Evolutionary conservation across 164 flowering plant genomes (phyloP).

Genomic region (Macadamia integrifolia): DNA sequence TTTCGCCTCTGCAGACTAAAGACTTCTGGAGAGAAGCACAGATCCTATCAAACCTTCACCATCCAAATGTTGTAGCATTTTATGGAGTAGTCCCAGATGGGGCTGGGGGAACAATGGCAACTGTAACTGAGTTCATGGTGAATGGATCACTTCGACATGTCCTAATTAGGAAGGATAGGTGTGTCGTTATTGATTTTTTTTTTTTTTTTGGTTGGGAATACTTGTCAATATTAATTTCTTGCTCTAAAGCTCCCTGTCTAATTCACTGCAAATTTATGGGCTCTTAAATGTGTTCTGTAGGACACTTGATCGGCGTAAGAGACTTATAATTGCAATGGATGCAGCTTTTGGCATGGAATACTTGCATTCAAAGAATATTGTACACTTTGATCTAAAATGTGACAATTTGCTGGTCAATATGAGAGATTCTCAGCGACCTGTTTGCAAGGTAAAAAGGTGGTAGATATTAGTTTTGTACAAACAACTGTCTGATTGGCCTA

Average conservation of each 20-base stretch:
- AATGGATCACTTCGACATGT: conserved; percentile 78
- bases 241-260: background rate
- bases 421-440: conserved; percentile 75
- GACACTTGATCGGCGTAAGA: conserved; percentile 68
- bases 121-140: conserved; percentile 80
- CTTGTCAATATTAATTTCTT: background rate
- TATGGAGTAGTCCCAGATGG: conserved; percentile 92
- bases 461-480: background rate
- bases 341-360: conserved; percentile 97
- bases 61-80: conserved; percentile 86
- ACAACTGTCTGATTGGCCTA: background rate
- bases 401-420: conserved; percentile 85
- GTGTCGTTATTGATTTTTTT: conserved; percentile 8
- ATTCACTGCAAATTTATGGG: conserved; percentile 4
- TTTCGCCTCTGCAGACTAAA: conserved; percentile 36
- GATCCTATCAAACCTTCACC: conserved; percentile 78
- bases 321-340: conserved; percentile 74
- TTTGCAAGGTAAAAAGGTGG: conserved; percentile 66
- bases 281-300: conserved; percentile 31
- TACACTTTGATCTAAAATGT: conserved; percentile 90
- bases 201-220: too few species aligned
- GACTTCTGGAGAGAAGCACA: conserved; percentile 92
- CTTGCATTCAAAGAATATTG: conserved; percentile 70
- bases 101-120: conserved; percentile 73
- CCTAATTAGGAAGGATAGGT: conserved; percentile 60